These are phyloP conservation scores for Globisporangium canariense DNA, from an alignment of 352 stramenopile species.

Conservation along the genomic window DNA sequence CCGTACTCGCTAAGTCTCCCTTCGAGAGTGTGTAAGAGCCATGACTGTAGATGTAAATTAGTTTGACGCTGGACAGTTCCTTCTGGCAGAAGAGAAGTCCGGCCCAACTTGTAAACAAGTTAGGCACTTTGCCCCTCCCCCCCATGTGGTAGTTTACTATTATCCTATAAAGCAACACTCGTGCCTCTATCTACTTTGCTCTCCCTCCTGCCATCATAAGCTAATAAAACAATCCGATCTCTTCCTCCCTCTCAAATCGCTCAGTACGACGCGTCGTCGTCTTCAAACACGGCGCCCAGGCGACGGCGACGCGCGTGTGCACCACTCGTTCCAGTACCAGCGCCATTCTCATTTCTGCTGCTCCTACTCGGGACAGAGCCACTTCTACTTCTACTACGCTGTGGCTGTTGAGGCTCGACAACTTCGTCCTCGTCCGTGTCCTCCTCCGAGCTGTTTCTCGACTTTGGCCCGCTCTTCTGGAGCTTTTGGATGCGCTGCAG, in stretches of 20 bases:
- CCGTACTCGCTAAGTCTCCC: no score
- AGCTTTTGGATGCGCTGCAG: slow-evolving; percentile 51
- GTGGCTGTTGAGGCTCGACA: neutral
- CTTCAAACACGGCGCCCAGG: slow-evolving; percentile 1
- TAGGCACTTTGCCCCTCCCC: no score
- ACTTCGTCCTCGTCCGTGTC: slow-evolving; percentile 9
- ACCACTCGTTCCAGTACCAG: neutral
- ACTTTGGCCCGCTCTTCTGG: slow-evolving; percentile 13
- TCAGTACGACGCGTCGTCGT: slow-evolving; percentile 1
- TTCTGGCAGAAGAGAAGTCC: no score
- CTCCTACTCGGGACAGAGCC: neutral
- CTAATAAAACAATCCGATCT: neutral
- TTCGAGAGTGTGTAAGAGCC: no score
- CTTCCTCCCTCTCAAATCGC: neutral
- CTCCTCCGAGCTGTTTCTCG: slow-evolving; percentile 10
- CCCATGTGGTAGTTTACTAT: no score
- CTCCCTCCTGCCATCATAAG: neutral
- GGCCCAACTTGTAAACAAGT: no score
- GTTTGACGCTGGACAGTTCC: no score
- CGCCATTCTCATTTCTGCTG: neutral
- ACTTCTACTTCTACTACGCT: no score
- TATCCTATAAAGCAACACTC: no score
- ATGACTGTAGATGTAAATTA: no score
- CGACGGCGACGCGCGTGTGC: neutral
- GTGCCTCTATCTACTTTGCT: neutral